Base-by-base conservation (phyloP, 257 asterid genomes). In the Marsdenia floribunda region DNA sequence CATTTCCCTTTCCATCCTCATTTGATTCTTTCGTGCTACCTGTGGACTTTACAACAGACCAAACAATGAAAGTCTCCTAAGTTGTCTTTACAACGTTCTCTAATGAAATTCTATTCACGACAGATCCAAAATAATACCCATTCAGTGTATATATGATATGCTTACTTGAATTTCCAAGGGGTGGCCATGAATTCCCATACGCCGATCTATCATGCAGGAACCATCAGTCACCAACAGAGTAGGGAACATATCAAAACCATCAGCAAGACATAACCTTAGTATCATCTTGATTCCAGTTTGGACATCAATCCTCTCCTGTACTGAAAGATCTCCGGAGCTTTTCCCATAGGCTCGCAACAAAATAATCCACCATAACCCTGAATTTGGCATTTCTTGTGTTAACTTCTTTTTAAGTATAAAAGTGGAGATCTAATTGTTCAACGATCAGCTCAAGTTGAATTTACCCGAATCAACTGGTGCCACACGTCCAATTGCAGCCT, bases 291-390 rank as follows among this genome's bases (percentile, higher is more conserved):
- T 90, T 75, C 96, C 96, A 75, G 96, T 90, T 82, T 90, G 96
- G 71, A 90, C 91, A 86, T 90, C 96, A 73, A 88, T 77, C 80
- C 96, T 82, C 75, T 86, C 96, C 85, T 90, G 93, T n/a, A 90
- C 88, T 29, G 96, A 82, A 63, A 82, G 77, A 79, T 90, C 93
- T n/a, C 96, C 96, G 0, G 96, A 85, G 82, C 86, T 77, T 84
- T 90, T 90, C 60, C 96, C 96, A 82, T 90, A 90, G 33, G 96
- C 96, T 42, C 96, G 93, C 76, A 90, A 82, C 85, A 90, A 82
- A 63, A 88, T 88, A 82, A 90, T 90, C 96, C 96, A 90, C 96
- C 96, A 90, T 54, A 90, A 83, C 84, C 96, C 96, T 90, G 85
- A 69, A 72, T 76, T 73, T 69, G 46, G 63, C 68, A 64, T 26